Percentiles rank a stretch among this genome's conserved stretches.
Evolutionary conservation across 495 filamentous ascomycete species (phyloP).

Genomic region (Pseudevernia furfuracea): DNA sequence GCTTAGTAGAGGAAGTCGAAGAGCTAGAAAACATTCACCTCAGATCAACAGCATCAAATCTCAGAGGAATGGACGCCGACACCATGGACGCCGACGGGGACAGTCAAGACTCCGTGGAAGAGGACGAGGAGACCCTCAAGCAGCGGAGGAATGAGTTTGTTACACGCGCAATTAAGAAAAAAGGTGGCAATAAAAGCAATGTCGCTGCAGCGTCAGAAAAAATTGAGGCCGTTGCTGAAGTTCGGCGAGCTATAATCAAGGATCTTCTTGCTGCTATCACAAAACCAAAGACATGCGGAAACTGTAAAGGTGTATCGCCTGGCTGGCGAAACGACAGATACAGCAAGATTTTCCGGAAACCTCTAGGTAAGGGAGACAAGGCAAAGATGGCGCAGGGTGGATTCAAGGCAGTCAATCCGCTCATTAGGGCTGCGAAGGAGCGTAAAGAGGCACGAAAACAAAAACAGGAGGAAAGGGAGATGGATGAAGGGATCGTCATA

Average conservation of each 20-base stretch:
- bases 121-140: constrained; percentile 55
- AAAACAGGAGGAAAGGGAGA: constrained; percentile 23
- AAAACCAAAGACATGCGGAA: constrained; percentile 57
- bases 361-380: constrained; percentile 59
- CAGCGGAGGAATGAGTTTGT: constrained; percentile 63
- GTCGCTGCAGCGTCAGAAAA: constrained; percentile 54
- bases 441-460: constrained; percentile 24
- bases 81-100: constrained; percentile 34
- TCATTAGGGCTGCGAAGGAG: constrained; percentile 37
- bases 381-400: constrained; percentile 64
- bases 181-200: constrained; percentile 39
- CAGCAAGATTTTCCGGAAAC: constrained; percentile 88
- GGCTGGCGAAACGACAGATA: constrained; percentile 76
- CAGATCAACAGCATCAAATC: constrained; percentile 19
- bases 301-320: constrained; percentile 69
- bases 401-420: constrained; percentile 58
- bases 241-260: constrained; percentile 66
- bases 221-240: constrained; percentile 70
- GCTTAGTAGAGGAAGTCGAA: constrained; percentile 65
- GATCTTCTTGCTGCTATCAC: constrained; percentile 67
- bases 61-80: constrained; percentile 23
- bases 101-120: constrained; percentile 43
- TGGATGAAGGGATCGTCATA: constrained; percentile 34
- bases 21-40: constrained; percentile 53
- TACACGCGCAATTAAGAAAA: constrained; percentile 51